phyloP scores from a whole-genome alignment of 2,329 filamentous ascomycete genomes.

The Raffaelea arxii region DNA sequence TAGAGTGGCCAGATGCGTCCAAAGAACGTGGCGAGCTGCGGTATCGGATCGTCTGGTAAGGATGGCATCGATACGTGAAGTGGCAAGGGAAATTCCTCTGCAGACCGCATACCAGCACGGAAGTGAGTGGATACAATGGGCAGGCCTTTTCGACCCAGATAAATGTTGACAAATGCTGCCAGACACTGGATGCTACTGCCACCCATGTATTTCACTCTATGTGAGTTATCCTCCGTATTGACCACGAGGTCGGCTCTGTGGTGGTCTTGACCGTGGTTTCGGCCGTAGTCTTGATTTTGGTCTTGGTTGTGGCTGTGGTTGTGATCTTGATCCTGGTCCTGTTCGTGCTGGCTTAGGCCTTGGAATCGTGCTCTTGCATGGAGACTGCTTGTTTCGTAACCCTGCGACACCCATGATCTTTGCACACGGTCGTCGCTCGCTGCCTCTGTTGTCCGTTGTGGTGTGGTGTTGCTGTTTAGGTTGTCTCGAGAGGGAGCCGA shows the following conservation, averaged over 20 bases:
- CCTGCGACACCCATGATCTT: background rate
- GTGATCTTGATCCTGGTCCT: too few relatives aligned
- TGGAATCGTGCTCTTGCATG: too few relatives aligned
- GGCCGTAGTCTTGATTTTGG: background rate
- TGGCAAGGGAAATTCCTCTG: background rate
- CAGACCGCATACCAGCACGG: background rate
- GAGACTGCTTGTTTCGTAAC: background rate
- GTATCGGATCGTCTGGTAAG: background rate
- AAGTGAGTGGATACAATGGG: background rate
- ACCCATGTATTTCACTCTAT: background rate
- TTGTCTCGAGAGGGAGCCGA: too few relatives aligned
- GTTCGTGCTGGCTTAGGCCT: too few relatives aligned
- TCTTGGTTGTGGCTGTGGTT: background rate
- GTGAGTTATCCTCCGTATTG: background rate
- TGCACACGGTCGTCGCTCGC: too few relatives aligned
- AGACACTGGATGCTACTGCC: background rate
- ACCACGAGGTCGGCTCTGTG: background rate
- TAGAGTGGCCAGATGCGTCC: background rate
- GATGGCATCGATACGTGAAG: background rate
- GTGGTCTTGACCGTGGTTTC: background rate
- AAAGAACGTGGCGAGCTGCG: background rate
- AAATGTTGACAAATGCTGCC: background rate
- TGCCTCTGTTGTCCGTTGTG: too few relatives aligned
- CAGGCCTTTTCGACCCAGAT: background rate
- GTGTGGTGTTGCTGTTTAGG: too few relatives aligned